A percentile compares a stretch with the other conserved stretches of the same genome.
phyloP scores from a whole-genome alignment of 305 asterid genomes.

The Ilex paraguariensis region DNA sequence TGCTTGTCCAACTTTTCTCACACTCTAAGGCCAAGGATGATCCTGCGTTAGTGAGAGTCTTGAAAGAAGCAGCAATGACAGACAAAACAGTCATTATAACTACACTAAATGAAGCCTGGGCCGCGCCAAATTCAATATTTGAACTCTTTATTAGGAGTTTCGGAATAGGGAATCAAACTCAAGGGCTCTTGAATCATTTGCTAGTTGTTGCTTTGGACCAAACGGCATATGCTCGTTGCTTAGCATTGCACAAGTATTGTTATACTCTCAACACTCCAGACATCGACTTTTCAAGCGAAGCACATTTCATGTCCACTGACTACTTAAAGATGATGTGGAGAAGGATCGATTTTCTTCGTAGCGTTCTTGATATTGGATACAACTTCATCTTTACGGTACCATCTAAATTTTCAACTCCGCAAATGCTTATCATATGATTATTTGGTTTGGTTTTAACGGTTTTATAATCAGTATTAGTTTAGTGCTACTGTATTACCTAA shows the following conservation, averaged over 20 bases:
- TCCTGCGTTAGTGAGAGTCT: conserved; percentile 22
- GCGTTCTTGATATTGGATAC: conserved; percentile 46
- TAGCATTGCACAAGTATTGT: conserved; percentile 28
- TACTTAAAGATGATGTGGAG: conserved; percentile 62
- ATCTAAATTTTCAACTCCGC: not conserved
- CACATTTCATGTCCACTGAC: conserved; percentile 33
- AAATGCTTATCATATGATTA: not conserved
- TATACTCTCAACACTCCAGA: conserved; percentile 30
- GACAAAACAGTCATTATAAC: conserved; percentile 56
- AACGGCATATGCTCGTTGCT: conserved; percentile 42
- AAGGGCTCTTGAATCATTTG: conserved; percentile 38
- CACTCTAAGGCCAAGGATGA: conserved; percentile 19
- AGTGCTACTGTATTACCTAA: too few relatives aligned
- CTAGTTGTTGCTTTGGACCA: conserved; percentile 50
- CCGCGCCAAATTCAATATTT: conserved; percentile 35
- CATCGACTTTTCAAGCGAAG: conserved; percentile 40
- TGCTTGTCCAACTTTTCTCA: not conserved
- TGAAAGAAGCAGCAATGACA: conserved; percentile 40
- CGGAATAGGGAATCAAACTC: conserved; percentile 42
- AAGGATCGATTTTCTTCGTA: conserved; percentile 36
- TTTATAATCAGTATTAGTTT: too few relatives aligned
- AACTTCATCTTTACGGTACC: conserved; percentile 46
- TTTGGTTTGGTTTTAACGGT: too few relatives aligned
- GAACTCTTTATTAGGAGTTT: conserved; percentile 56
- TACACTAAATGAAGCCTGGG: conserved; percentile 59